These are phyloP conservation scores for Coniella vitis DNA, from an alignment of 2,329 filamentous ascomycete genomes.

Conservation along the genomic window DNA sequence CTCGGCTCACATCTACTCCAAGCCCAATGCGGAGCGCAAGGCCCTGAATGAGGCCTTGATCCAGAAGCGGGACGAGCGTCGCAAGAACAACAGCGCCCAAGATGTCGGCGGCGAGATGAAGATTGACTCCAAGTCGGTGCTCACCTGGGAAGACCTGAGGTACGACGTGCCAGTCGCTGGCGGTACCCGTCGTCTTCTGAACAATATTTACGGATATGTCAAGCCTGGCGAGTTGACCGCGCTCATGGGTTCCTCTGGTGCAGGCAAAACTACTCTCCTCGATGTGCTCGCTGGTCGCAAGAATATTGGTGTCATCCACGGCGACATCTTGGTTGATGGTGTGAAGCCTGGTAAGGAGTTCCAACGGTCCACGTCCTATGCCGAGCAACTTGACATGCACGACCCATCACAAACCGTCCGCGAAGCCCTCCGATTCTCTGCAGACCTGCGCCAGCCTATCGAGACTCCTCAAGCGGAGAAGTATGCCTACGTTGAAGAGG, in stretches of 20 bases:
- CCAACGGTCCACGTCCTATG: conserved; percentile 55
- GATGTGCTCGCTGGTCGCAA: conserved; percentile 63
- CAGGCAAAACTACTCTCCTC: conserved; percentile 79
- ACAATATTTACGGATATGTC: conserved; percentile 59
- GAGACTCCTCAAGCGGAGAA: conserved; percentile 48
- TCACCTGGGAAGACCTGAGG: conserved; percentile 82
- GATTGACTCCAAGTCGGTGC: conserved; percentile 56
- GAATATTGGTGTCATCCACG: conserved; percentile 53
- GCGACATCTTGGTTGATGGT: conserved; percentile 52
- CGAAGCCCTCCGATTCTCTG: conserved; percentile 57
- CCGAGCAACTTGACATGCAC: conserved; percentile 57
- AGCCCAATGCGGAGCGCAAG: conserved; percentile 60
- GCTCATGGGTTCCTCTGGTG: conserved; percentile 77
- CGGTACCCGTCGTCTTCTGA: conserved; percentile 49
- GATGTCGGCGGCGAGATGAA: conserved; percentile 39
- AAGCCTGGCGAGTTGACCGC: conserved; percentile 72
- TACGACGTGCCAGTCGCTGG: conserved; percentile 62
- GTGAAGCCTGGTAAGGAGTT: conserved; percentile 51
- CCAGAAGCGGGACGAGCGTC: conserved; percentile 51
- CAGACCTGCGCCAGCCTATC: conserved; percentile 51
- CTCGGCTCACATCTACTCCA: conserved; percentile 68
- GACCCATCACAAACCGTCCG: conserved; percentile 56
- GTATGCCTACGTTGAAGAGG: conserved; percentile 53
- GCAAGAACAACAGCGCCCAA: conserved; percentile 38
- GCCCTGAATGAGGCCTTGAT: conserved; percentile 57